Conservation (phyloP, 805 yeast species). For the Henningerozyma blattae region DNA sequence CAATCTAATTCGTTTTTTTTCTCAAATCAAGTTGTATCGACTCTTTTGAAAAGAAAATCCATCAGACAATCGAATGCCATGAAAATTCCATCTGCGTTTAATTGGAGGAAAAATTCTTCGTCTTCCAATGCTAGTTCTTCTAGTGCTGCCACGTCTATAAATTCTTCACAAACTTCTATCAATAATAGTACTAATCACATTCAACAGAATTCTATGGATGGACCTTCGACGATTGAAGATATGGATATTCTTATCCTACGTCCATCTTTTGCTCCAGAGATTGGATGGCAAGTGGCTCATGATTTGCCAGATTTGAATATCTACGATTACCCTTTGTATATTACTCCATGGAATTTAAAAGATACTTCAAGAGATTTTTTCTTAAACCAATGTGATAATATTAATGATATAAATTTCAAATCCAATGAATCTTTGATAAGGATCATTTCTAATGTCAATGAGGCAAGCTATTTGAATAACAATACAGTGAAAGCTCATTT, state of each 20-base stretch:
- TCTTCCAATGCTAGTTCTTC: no score
- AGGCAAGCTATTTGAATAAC: slow-evolving; percentile 4
- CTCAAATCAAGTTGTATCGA: slow-evolving; percentile 15
- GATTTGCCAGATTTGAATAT: slow-evolving; percentile 23
- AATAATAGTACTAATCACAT: no score
- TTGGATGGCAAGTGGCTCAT: slow-evolving; percentile 22
- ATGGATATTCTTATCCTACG: not conserved
- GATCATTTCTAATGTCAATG: slow-evolving; percentile 7
- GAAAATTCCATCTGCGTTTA: no score
- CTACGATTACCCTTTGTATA: slow-evolving; percentile 17
- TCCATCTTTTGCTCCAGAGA: not conserved
- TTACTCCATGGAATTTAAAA: slow-evolving; percentile 10
- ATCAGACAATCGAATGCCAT: no score
- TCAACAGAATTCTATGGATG: no score
- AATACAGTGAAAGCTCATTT: slow-evolving; percentile 8
- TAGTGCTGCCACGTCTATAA: no score
- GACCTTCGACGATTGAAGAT: no score
- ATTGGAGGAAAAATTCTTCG: no score
- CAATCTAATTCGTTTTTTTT: slow-evolving; percentile 18
- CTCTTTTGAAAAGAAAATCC: slow-evolving; percentile 11
- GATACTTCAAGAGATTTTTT: no score
- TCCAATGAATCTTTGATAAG: slow-evolving; percentile 4
- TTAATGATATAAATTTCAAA: slow-evolving; percentile 1
- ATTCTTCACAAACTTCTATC: no score
- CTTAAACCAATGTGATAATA: no score